A percentile compares a stretch with the other conserved stretches of the same genome.
phyloP scores from a whole-genome alignment of 2,329 filamentous ascomycete species.

The Fusarium oxysporum region DNA sequence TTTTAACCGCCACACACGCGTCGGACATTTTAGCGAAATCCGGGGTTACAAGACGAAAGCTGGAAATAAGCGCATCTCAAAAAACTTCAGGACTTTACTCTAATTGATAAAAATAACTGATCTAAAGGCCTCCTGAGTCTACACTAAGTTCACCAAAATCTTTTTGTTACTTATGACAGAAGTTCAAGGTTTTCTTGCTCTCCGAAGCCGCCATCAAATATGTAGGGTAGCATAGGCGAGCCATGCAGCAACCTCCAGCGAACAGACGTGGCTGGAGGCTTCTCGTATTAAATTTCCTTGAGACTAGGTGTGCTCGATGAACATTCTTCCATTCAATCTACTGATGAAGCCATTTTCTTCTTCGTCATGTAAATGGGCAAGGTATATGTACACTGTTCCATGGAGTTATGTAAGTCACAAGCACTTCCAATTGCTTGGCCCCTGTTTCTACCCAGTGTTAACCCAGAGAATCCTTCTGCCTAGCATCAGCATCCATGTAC shows the following conservation, averaged over 20 bases:
- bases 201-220: not conserved
- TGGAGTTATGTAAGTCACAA: not conserved
- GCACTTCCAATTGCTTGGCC: not conserved
- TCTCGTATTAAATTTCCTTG: accelerated
- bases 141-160: accelerated
- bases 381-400: not conserved
- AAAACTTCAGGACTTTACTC: not conserved
- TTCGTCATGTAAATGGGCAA: not conserved
- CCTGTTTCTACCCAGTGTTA: not conserved
- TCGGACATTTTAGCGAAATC: not conserved
- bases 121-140: too few relatives aligned
- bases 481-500: not conserved
- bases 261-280: not conserved
- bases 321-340: too few relatives aligned
- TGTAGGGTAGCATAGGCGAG: not conserved
- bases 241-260: not conserved
- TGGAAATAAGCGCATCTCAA: not conserved
- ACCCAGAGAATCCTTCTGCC: not conserved
- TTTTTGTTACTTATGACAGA: not conserved
- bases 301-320: not conserved
- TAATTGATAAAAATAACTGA: too few relatives aligned
- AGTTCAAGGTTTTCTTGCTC: not conserved
- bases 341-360: not conserved
- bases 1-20: not conserved
- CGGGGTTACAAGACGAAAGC: not conserved